Evolutionary conservation across 2,329 filamentous ascomycete genomes (phyloP), one percentile per base, ranked within the genome.

Genomic region (Trichoderma sp.): DNA sequence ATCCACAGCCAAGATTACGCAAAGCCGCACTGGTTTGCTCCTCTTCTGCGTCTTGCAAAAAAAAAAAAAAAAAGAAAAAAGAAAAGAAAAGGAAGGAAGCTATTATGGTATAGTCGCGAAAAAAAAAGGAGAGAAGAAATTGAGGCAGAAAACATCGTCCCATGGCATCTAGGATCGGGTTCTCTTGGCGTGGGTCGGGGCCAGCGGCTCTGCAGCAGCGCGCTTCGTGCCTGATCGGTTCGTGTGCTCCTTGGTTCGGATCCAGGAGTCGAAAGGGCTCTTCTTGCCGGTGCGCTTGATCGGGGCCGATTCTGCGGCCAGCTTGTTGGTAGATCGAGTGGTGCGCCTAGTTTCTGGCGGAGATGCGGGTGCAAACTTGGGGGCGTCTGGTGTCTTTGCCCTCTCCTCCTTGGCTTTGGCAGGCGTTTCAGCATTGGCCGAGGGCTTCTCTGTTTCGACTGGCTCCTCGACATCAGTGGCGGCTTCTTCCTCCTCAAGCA

Each of bases 221-320:
- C 83, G 80, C 76, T 85, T 86, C 58, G 77, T 70, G 27, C 78
- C 74, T 29, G 79, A 73, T 80, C 81, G 78, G 83, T 86, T 69
- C 76, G 81, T 69, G 77, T 72, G 78, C 70, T 77, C 80, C 82
- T 92, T 92, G 72, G 86, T 87, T 68, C 89, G 87, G 70, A 82
- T 85, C 90, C 90, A 93, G 45, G 83, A 83, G 72, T 91, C 88
- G 72, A 92, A 92, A 2, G 87, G 87, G 72, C 85, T 89, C 67
- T 80, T 80, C 71, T 80, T 74, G 53, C 73, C 73, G 68, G 72
- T 68, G 71, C 69, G 68, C 71, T 81, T 84, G 70, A 80, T 72
- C 1, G 84, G 81, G 9, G 81, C 81, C 12, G 75, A 70, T 13
- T 80, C 79, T 4, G 80, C 78, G 34, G 75, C 72, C 65, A 84